phyloP scores from a whole-genome alignment of 768 basidiomycete genomes.

The Calvatia gigantea region DNA sequence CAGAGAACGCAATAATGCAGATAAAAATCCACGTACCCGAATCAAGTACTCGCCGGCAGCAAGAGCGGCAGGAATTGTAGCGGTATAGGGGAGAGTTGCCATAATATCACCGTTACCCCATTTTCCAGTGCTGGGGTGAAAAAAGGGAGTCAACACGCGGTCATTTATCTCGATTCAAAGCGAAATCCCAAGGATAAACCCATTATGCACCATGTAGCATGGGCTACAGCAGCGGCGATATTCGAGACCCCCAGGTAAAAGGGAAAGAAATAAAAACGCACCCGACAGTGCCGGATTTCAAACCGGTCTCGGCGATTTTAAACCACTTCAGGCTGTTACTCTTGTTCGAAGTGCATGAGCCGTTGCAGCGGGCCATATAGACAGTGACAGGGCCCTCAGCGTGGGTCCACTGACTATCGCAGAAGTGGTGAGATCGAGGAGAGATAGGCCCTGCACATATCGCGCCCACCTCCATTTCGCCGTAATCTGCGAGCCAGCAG shows the following conservation, averaged over 20 bases:
- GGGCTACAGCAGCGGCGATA: background rate
- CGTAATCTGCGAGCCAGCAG: slow-evolving; percentile 28
- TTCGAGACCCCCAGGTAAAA: background rate
- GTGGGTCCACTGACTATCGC: slow-evolving; percentile 31
- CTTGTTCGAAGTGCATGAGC: slow-evolving; percentile 28
- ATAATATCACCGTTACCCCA: slow-evolving; percentile 28
- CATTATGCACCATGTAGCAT: too few relatives aligned
- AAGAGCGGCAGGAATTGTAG: slow-evolving; percentile 30
- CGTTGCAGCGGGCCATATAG: slow-evolving; percentile 32
- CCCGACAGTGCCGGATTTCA: slow-evolving; percentile 29
- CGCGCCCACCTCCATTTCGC: slow-evolving; percentile 28
- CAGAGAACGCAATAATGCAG: too few relatives aligned
- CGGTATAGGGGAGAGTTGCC: slow-evolving; percentile 25
- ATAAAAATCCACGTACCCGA: slow-evolving; percentile 20
- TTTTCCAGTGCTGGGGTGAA: slow-evolving; percentile 19
- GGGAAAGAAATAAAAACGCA: slow-evolving; percentile 1
- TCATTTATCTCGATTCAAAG: too few relatives aligned
- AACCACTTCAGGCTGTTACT: slow-evolving; percentile 31
- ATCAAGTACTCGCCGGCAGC: slow-evolving; percentile 34
- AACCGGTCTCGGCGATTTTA: slow-evolving; percentile 32
- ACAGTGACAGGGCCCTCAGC: slow-evolving; percentile 31
- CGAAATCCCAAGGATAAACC: too few relatives aligned
- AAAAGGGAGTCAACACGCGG: background rate
- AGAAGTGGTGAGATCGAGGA: background rate
- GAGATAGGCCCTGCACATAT: background rate